These are phyloP conservation scores for Curvularia lunata DNA, from an alignment of 2,329 filamentous ascomycete species.

Conservation along the genomic window DNA sequence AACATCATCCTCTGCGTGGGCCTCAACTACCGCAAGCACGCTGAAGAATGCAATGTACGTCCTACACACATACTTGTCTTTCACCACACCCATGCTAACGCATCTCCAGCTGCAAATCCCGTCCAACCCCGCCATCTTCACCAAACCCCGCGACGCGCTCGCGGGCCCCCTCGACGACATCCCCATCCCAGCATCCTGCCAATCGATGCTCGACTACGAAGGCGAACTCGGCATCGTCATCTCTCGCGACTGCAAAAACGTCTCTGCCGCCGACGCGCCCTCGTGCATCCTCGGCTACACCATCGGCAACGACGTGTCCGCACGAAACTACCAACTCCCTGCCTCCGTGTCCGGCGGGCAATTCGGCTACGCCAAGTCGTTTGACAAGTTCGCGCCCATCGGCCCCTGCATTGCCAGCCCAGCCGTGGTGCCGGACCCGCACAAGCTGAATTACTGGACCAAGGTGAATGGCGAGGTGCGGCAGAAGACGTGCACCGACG, in stretches of 20 bases:
- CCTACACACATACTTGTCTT: too few relatives aligned
- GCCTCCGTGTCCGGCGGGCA: conserved; percentile 43
- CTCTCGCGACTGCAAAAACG: conserved; percentile 43
- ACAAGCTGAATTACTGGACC: conserved; percentile 46
- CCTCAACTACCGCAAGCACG: conserved; percentile 46
- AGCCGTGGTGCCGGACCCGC: conserved; percentile 41
- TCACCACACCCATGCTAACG: too few relatives aligned
- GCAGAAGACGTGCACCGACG: conserved; percentile 53
- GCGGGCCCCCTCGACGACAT: conserved; percentile 41
- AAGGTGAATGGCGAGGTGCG: conserved; percentile 54
- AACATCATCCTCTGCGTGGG: conserved; percentile 46
- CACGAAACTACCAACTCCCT: conserved; percentile 59
- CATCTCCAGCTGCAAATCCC: conserved; percentile 35
- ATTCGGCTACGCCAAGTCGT: conserved; percentile 53
- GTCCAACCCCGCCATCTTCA: conserved; percentile 44
- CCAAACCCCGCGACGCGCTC: conserved; percentile 46
- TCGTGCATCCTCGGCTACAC: conserved; percentile 70
- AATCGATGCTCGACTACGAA: conserved; percentile 47
- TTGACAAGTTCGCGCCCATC: conserved; percentile 55
- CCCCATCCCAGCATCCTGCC: conserved; percentile 41
- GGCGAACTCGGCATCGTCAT: conserved; percentile 48
- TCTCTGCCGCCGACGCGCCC: conserved; percentile 60
- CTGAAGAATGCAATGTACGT: conserved; percentile 41
- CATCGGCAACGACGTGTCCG: conserved; percentile 68
- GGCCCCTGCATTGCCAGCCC: conserved; percentile 51